phyloP scores from a whole-genome alignment of 805 yeast species.

The Yarrowia bubula region DNA sequence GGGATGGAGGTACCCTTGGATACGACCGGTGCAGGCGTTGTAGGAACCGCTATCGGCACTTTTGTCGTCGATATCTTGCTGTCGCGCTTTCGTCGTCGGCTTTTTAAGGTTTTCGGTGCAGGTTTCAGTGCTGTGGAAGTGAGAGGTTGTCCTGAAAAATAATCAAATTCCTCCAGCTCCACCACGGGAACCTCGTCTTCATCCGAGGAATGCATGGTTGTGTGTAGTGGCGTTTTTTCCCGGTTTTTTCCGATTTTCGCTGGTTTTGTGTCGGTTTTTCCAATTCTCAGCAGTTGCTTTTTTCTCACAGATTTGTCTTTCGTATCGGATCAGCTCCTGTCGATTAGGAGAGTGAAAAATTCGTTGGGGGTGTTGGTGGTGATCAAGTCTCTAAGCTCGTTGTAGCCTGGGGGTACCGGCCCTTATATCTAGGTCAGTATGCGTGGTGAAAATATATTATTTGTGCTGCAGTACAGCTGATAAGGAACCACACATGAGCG shows the following conservation, averaged over 20 bases:
- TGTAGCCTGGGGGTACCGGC: neutral
- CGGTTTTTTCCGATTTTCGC: neutral
- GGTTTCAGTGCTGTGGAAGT: neutral
- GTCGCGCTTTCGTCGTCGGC: conserved; percentile 15
- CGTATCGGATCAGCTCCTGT: neutral
- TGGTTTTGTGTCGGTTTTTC: neutral
- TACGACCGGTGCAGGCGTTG: neutral
- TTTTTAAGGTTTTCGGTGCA: conserved; percentile 15
- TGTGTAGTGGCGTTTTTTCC: neutral
- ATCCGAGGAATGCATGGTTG: neutral
- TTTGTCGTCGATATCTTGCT: neutral
- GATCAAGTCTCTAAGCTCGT: neutral
- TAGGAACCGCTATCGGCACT: neutral
- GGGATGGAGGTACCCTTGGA: neutral
- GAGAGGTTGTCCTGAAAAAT: conserved; percentile 3
- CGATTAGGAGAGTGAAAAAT: too few relatives aligned
- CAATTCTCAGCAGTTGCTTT: neutral
- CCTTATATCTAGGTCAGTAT: conserved; percentile 14
- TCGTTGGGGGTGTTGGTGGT: too few relatives aligned
- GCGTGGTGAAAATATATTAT: neutral
- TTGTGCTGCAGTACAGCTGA: conserved; percentile 2
- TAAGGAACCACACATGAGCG: conserved; percentile 21
- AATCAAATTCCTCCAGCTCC: conserved; percentile 7
- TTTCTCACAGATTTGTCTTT: neutral
- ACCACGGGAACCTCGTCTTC: conserved; percentile 7